phyloP scores from a whole-genome alignment of 306 rosid species.

The Cucurbita ficifolia region DNA sequence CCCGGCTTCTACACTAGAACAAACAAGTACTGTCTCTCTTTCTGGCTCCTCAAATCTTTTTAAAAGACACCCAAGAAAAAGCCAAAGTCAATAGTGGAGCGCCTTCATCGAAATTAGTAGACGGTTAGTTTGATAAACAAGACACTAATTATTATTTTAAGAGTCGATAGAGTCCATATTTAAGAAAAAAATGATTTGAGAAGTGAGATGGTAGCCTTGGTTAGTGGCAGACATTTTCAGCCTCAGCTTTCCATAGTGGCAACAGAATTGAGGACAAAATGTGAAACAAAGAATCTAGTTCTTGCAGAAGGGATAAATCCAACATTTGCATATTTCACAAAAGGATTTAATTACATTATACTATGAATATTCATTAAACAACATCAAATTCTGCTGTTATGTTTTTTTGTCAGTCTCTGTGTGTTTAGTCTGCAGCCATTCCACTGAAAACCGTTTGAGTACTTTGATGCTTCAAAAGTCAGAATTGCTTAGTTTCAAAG shows the following conservation, averaged over 20 bases:
- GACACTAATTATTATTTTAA: too few species aligned
- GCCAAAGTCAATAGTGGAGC: too few species aligned
- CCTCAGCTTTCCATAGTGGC: neutral
- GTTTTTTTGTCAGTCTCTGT: neutral
- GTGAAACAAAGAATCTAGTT: neutral
- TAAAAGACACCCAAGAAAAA: too few species aligned
- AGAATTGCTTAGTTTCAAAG: neutral
- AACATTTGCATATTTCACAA: neutral
- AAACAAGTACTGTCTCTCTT: too few species aligned
- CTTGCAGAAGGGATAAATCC: conserved; percentile 1
- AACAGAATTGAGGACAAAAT: neutral
- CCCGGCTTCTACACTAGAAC: too few species aligned
- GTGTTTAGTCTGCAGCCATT: neutral
- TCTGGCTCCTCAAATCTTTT: too few species aligned
- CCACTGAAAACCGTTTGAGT: neutral
- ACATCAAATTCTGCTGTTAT: neutral
- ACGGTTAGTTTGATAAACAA: too few species aligned
- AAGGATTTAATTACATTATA: neutral
- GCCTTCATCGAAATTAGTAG: too few species aligned
- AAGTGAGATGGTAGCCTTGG: neutral
- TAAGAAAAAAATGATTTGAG: neutral
- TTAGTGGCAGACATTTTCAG: neutral
- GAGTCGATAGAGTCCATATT: too few species aligned
- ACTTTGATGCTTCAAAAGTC: neutral
- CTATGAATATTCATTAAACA: neutral